Conservation (phyloP, 2,329 filamentous ascomycete species). For the Pseudogymnoascus verrucosus region DNA sequence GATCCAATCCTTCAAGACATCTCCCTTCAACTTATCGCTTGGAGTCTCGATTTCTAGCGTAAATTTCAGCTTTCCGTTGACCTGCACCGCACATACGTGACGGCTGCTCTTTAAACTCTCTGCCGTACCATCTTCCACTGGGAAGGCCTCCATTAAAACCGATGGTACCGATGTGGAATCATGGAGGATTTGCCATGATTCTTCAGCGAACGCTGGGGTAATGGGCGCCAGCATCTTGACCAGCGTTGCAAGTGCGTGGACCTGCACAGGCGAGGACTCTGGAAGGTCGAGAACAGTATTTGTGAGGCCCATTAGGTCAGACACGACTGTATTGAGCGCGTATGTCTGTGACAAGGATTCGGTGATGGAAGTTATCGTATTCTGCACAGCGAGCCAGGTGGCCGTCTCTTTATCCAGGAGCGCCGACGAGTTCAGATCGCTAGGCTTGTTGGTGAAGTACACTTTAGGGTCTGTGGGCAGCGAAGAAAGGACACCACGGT, state of each 20-base stretch:
- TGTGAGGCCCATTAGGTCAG: constrained; percentile 73
- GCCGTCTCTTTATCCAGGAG: constrained; percentile 22
- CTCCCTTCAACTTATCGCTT: constrained; percentile 33
- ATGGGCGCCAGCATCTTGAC: constrained; percentile 71
- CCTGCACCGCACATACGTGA: constrained; percentile 59
- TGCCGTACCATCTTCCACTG: constrained; percentile 43
- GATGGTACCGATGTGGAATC: constrained; percentile 31
- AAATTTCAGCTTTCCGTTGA: constrained; percentile 72
- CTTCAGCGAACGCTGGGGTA: constrained; percentile 71
- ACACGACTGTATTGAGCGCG: constrained; percentile 74
- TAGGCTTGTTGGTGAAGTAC: constrained; percentile 19
- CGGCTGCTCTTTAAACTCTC: constrained; percentile 39
- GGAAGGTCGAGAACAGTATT: constrained; percentile 39
- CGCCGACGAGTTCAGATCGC: constrained; percentile 18
- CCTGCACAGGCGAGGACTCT: constrained; percentile 31
- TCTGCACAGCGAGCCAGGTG: constrained; percentile 60
- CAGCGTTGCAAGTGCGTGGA: constrained; percentile 46
- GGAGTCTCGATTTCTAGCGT: constrained; percentile 55
- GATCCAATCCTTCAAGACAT: constrained; percentile 51
- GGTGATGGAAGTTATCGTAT: constrained; percentile 59
- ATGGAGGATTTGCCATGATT: constrained; percentile 62
- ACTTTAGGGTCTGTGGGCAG: constrained; percentile 19
- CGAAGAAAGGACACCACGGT: constrained; percentile 18
- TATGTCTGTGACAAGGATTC: constrained; percentile 63
- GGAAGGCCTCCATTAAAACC: constrained; percentile 49